A percentile compares a stretch with the other conserved stretches of the same genome.
phyloP scores from a whole-genome alignment of 2,329 filamentous ascomycete species.

The Immersiporthe knoxdaviesiana region DNA sequence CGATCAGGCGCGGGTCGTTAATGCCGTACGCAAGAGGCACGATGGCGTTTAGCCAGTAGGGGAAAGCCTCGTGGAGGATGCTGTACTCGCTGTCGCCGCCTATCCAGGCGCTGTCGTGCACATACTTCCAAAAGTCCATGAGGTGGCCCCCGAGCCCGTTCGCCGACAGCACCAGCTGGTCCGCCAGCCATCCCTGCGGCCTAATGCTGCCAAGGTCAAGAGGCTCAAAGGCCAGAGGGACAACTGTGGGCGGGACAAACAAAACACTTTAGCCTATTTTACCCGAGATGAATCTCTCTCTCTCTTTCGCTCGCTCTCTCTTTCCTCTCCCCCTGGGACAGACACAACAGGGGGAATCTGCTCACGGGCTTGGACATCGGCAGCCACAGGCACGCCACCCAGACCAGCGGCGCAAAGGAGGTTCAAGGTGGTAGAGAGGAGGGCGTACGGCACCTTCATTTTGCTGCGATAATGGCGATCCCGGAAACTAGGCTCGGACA shows the following conservation, averaged over 20 bases:
- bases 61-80: conserved; percentile 55
- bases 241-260: conserved; percentile 4
- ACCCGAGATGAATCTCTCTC: not conserved
- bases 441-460: not conserved
- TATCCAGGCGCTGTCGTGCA: conserved; percentile 54
- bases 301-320: no score
- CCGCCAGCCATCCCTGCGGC: conserved; percentile 25
- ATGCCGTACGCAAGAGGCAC: conserved; percentile 58
- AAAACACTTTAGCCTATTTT: not conserved
- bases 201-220: conserved; percentile 30
- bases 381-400: not conserved
- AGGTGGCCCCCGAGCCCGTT: conserved; percentile 32
- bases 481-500: not conserved
- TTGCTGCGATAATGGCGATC: not conserved
- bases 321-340: not conserved
- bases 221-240: conserved; percentile 30
- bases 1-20: conserved; percentile 52
- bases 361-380: conserved; percentile 12
- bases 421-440: not conserved
- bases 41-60: conserved; percentile 63
- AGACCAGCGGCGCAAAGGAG: not conserved
- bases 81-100: conserved; percentile 57
- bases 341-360: not conserved
- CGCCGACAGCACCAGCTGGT: conserved; percentile 17
- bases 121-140: conserved; percentile 59